Evolutionary conservation across 495 filamentous ascomycete genomes (phyloP), one percentile per base, ranked within the genome.

Genomic region (Rostrohypoxylon terebratum): DNA sequence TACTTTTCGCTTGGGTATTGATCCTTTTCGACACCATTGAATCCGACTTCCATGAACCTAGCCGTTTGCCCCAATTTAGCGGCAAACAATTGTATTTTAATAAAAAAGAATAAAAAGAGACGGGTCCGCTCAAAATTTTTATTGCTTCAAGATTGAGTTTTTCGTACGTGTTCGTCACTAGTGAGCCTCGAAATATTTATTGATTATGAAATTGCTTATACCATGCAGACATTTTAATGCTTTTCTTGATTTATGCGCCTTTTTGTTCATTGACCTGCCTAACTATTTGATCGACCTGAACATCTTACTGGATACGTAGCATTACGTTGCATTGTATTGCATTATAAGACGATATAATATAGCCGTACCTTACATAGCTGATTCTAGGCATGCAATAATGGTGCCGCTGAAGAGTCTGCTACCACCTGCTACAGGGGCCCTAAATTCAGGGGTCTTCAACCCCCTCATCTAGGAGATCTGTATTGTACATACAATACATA

Each of bases 321-420:
- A 48, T 51, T 28, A 69, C 33, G 66, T 74, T 51, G 40, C 53
- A 68, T 59, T 57, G 20, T 62, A 68, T 55, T 59, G 36, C 34
- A 25, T 11, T 28, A 59, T 33, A 59, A 42, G 16, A 47, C 58
- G 33, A 21, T 47, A 38, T 53, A 40, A 53, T 59, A 54, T 20
- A 34, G 21, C 63, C n/a, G 70, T 73, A 68, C 70, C 59, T 73
- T 73, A 68, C 70, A 71, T 66, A 66, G 16, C 14, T 40, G 8
- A 25, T 42, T 68, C 48, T 63, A 63, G 57, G 31, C 42, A 71
- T 57, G 40, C 59, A 62, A 54, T 72, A 63, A 36, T 64, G 45
- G 50, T 31, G 54, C 23, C 42, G 48, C 51, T 63, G 64, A 40
- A 63, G 54, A 72, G 45, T 34, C 38, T 68, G 33, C 50, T 53